Conservation (phyloP, 1,139 yeast species). For the Candida sanyaensis region DNA sequence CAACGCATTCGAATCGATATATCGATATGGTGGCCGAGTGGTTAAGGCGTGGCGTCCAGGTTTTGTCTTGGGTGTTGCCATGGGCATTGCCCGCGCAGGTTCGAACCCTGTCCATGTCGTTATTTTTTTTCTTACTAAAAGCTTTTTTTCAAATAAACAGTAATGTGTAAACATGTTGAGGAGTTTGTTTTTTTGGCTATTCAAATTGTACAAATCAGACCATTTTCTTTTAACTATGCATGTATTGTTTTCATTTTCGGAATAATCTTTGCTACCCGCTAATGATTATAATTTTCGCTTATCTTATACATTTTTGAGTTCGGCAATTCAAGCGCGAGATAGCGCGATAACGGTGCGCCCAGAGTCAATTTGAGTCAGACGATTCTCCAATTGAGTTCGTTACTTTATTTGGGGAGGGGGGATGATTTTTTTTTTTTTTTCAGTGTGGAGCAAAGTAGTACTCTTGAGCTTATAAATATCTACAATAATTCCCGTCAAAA, state of each 20-base stretch:
- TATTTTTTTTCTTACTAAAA: conserved; percentile 16
- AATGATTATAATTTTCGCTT: neutral
- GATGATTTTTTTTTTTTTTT: neutral
- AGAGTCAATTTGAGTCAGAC: neutral
- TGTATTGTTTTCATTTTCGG: too few relatives aligned
- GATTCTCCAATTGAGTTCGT: neutral
- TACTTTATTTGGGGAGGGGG: neutral
- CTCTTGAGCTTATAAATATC: neutral
- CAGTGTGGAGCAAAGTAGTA: too few relatives aligned
- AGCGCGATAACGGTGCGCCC: neutral
- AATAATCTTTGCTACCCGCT: neutral
- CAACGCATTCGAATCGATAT: neutral
- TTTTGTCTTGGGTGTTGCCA: conserved; percentile 25
- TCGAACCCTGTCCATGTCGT: conserved; percentile 58
- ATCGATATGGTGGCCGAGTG: conserved; percentile 55
- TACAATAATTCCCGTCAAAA: neutral
- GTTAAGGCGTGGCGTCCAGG: conserved; percentile 59
- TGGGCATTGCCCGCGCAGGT: conserved; percentile 59
- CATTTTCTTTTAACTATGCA: neutral
- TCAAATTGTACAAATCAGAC: too few relatives aligned
- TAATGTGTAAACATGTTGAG: too few relatives aligned
- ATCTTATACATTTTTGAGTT: neutral
- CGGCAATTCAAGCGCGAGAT: neutral
- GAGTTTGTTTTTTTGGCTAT: too few relatives aligned
- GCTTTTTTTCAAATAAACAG: too few relatives aligned